phyloP scores from a whole-genome alignment of 345 rosid species.

The Rhodomyrtus tomentosa region DNA sequence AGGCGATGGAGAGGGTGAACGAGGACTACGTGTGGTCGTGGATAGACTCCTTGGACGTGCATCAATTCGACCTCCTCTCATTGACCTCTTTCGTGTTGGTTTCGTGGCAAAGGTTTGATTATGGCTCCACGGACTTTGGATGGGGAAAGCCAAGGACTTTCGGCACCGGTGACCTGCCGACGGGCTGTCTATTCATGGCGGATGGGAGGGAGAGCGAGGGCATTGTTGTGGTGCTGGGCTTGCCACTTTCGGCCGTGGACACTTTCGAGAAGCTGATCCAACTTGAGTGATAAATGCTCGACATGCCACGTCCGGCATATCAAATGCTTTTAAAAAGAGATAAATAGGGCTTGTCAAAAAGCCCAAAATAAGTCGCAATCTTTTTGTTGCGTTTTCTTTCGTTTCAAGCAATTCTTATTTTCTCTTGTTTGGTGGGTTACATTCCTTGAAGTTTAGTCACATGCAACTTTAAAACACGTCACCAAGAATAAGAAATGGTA shows the following conservation, averaged over 20 bases:
- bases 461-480: background rate
- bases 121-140: background rate
- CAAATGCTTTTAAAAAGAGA: background rate
- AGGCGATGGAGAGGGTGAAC: background rate
- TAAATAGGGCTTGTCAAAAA: background rate
- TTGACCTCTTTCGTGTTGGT: background rate
- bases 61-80: background rate
- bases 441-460: background rate
- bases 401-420: background rate
- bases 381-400: background rate
- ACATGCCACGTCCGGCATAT: background rate
- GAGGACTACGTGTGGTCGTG: background rate
- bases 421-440: background rate
- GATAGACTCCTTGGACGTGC: background rate
- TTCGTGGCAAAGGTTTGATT: background rate
- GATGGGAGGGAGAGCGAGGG: background rate
- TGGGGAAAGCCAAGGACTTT: background rate
- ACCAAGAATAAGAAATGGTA: background rate
- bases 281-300: background rate
- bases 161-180: background rate
- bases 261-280: background rate
- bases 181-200: background rate
- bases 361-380: background rate
- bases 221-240: background rate
- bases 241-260: background rate